phyloP scores from a whole-genome alignment of 192 early-diverging fungal genomes.

The Lunasporangiospora selenospora region DNA sequence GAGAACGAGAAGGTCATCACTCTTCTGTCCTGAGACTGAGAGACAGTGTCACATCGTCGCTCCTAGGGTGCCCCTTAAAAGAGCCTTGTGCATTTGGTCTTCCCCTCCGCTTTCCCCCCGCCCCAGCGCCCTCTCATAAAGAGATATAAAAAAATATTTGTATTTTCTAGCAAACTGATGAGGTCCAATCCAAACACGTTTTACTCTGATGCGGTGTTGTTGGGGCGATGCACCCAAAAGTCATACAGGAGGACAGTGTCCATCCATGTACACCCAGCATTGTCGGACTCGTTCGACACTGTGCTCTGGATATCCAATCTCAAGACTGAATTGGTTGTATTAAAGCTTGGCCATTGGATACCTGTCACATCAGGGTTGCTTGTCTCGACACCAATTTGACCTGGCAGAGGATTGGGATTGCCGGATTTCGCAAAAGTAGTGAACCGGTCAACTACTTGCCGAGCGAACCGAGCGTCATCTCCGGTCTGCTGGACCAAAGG shows the following conservation, averaged over 20 bases:
- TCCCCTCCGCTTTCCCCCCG: too few species aligned
- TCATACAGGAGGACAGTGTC: constrained; percentile 1
- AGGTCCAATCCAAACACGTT: too few species aligned
- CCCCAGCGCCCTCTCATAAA: too few species aligned
- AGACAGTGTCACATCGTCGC: too few species aligned
- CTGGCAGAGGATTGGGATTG: constrained; percentile 38
- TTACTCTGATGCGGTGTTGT: too few species aligned
- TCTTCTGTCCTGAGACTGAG: too few species aligned
- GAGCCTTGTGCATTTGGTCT: too few species aligned
- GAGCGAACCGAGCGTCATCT: constrained; percentile 47
- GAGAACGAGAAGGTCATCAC: too few species aligned
- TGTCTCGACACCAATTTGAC: constrained; percentile 3
- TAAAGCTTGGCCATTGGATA: constrained; percentile 12
- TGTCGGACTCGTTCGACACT: neutral
- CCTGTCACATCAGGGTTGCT: constrained; percentile 24
- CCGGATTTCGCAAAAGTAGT: constrained; percentile 46
- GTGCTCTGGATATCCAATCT: constrained; percentile 23
- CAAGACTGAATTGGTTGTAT: constrained; percentile 9
- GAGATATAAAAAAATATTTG: too few species aligned
- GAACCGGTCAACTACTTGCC: constrained; percentile 38
- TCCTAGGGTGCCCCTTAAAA: too few species aligned
- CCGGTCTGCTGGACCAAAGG: constrained; percentile 14
- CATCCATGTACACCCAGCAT: neutral
- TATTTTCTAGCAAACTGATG: too few species aligned
- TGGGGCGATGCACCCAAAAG: neutral